Evolutionary conservation across 352 stramenopile species (phyloP).

Genomic region (Stramenopiles sp.): DNA sequence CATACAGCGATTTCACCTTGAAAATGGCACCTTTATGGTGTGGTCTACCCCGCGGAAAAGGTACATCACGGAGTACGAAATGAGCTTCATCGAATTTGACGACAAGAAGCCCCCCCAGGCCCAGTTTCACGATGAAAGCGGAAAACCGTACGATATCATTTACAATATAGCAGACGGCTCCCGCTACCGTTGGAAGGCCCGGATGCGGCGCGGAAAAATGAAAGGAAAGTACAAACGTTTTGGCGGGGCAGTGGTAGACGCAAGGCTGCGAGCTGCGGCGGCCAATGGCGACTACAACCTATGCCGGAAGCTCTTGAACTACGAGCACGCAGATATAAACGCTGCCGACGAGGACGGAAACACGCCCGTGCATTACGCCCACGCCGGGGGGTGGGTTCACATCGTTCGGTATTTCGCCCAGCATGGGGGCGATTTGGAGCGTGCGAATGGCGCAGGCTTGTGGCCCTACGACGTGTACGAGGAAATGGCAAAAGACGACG

Average conservation of each 20-base stretch:
- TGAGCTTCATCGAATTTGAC: conserved; percentile 11
- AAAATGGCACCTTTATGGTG: conserved; percentile 12
- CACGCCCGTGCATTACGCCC: neutral
- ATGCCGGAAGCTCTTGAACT: conserved; percentile 7
- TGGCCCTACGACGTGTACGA: conserved; percentile 11
- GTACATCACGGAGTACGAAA: conserved; percentile 10
- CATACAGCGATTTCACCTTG: conserved; percentile 8
- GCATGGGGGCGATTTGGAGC: neutral
- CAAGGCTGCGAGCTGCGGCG: neutral
- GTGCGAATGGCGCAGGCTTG: neutral
- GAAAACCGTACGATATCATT: conserved; percentile 12
- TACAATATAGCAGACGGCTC: neutral
- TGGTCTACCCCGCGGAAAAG: neutral
- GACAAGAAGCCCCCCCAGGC: neutral
- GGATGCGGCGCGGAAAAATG: neutral
- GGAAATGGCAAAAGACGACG: conserved; percentile 12
- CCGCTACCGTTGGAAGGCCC: neutral
- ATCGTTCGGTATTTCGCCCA: conserved; percentile 12
- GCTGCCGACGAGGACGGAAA: conserved; percentile 3
- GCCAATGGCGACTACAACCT: conserved; percentile 1
- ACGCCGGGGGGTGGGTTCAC: conserved; percentile 6
- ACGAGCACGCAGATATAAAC: conserved; percentile 10
- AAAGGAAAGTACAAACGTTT: conserved; percentile 12
- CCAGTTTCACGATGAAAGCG: conserved; percentile 2
- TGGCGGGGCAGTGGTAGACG: conserved; percentile 5